These are phyloP conservation scores for Annulohypoxylon moriforme DNA, from an alignment of 495 filamentous ascomycete genomes.

Conservation along the genomic window DNA sequence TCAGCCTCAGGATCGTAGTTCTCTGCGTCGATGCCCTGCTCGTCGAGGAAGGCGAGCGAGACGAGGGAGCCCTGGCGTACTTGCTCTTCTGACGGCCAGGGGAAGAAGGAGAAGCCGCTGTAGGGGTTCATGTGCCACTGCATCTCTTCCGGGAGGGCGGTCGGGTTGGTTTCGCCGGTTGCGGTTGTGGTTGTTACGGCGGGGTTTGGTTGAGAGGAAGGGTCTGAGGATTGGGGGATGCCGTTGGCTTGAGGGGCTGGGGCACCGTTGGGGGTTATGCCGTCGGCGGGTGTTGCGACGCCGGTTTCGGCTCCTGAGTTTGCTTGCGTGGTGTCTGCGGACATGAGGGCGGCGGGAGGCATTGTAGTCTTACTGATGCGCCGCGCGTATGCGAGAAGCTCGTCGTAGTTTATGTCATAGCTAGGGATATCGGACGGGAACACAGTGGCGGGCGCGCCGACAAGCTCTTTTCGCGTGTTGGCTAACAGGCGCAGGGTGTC, in stretches of 20 bases:
- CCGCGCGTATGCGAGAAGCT: conserved; percentile 78
- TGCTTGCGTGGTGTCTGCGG: conserved; percentile 34
- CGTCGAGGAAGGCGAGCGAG: conserved; percentile 65
- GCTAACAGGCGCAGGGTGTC: conserved; percentile 70
- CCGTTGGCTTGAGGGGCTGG: conserved; percentile 29
- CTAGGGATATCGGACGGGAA: conserved; percentile 54
- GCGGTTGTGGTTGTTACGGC: background rate
- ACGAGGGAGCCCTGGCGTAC: conserved; percentile 73
- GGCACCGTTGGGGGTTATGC: conserved; percentile 45
- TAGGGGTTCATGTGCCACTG: conserved; percentile 64
- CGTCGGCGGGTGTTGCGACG: conserved; percentile 45
- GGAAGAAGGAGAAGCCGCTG: conserved; percentile 64
- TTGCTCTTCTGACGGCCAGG: conserved; percentile 74
- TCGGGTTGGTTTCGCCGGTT: background rate
- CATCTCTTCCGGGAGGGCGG: conserved; percentile 52
- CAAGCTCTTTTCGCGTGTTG: conserved; percentile 72
- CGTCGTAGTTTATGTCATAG: conserved; percentile 67
- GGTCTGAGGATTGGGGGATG: conserved; percentile 14
- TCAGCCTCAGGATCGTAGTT: conserved; percentile 66
- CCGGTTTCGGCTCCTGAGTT: conserved; percentile 27
- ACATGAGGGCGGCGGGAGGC: conserved; percentile 69
- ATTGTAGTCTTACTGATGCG: conserved; percentile 78
- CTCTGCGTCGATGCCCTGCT: conserved; percentile 66
- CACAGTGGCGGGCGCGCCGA: conserved; percentile 64
- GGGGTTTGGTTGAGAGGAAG: conserved; percentile 21